phyloP scores from a whole-genome alignment of 129 eudicot species.

The Scalesia atractyloides region DNA sequence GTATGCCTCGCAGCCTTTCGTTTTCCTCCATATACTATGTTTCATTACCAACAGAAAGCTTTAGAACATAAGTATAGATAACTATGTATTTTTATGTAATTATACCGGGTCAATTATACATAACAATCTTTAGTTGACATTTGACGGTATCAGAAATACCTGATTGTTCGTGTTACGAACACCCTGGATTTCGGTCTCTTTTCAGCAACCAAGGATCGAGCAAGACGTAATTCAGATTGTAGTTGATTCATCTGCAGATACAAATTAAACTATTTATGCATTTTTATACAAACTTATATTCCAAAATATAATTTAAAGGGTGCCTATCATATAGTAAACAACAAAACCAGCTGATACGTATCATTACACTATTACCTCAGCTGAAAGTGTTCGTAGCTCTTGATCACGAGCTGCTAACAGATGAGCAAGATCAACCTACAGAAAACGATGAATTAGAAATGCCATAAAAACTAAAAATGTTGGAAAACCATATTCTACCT shows the following conservation, averaged over 20 bases:
- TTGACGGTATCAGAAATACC: conserved; percentile 36
- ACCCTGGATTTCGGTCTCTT: conserved; percentile 74
- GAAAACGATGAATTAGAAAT: conserved; percentile 8
- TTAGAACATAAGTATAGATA: conserved; percentile 13
- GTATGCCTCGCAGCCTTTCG: conserved; percentile 86
- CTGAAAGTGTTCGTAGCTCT: conserved; percentile 93
- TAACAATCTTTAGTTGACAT: neutral
- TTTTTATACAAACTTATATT: conserved; percentile 2
- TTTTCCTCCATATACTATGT: conserved; percentile 93
- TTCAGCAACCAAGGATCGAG: conserved; percentile 95
- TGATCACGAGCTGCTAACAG: conserved; percentile 97
- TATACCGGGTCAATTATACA: neutral
- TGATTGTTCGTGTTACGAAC: conserved; percentile 76
- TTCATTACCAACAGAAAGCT: conserved; percentile 7
- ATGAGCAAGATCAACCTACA: conserved; percentile 98
- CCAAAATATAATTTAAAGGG: neutral
- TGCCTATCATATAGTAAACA: neutral
- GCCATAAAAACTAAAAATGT: neutral
- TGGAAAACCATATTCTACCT: conserved; percentile 51
- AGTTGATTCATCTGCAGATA: conserved; percentile 80
- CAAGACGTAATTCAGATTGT: conserved; percentile 90
- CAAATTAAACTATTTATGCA: neutral
- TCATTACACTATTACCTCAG: conserved; percentile 67
- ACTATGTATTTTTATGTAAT: neutral
- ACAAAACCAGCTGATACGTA: conserved; percentile 4